Conservation (phyloP, 192 early-diverging fungal species). For the Jimgerdemannia flammicorona region DNA sequence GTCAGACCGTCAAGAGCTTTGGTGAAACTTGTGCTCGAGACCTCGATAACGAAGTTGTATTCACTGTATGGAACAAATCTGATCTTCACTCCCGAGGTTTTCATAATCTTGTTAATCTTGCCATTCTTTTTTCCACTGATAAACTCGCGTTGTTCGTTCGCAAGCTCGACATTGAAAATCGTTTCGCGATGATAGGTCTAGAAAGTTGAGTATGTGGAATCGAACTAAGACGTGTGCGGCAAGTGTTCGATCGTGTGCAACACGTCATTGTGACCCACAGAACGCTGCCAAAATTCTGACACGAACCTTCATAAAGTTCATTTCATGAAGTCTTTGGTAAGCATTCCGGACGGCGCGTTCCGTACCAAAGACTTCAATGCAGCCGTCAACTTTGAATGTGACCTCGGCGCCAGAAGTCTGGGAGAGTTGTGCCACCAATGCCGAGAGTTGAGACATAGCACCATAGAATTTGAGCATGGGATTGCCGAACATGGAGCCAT, state of each 20-base stretch:
- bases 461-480: constrained; percentile 25
- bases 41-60: constrained; percentile 81
- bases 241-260: too few species aligned
- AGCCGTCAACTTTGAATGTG: constrained; percentile 44
- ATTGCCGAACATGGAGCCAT: constrained; percentile 24
- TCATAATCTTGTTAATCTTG: constrained; percentile 85
- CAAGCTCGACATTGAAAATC: constrained; percentile 72
- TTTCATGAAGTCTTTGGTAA: constrained; percentile 50
- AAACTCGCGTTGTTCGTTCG: constrained; percentile 79
- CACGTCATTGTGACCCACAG: not conserved
- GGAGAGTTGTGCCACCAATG: constrained; percentile 43
- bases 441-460: constrained; percentile 31
- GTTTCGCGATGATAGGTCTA: constrained; percentile 46
- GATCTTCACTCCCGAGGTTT: constrained; percentile 65
- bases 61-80: constrained; percentile 64
- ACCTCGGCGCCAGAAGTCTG: constrained; percentile 62
- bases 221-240: not conserved
- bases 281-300: not conserved
- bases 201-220: constrained; percentile 3
- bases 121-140: constrained; percentile 89
- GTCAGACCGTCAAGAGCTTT: constrained; percentile 65
- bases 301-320: constrained; percentile 40
- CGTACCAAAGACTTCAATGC: constrained; percentile 69
- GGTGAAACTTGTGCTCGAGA: constrained; percentile 47
- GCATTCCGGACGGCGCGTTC: constrained; percentile 58